Evolutionary conservation across 1,139 yeast genomes (phyloP).

Genomic region (Suhomyces maxii): DNA sequence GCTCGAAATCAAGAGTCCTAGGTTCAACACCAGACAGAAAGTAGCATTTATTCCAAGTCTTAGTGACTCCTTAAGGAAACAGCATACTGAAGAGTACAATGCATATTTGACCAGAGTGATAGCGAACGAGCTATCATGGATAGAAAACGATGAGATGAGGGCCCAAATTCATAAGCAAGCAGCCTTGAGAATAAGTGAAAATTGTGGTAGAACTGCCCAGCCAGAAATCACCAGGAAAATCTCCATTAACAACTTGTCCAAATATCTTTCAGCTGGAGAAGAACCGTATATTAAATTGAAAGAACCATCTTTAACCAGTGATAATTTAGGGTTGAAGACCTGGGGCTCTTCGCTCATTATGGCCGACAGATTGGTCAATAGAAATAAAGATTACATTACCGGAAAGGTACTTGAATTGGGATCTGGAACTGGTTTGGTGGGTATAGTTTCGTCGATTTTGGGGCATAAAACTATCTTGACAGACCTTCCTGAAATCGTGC

Average conservation of each 20-base stretch:
- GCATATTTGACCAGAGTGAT: constrained; percentile 69
- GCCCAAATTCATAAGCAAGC: constrained; percentile 55
- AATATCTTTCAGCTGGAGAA: constrained; percentile 10
- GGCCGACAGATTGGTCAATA: constrained; percentile 50
- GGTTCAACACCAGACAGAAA: constrained; percentile 26
- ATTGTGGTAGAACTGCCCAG: constrained; percentile 84
- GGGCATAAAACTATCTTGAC: constrained; percentile 62
- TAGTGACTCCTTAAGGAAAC: constrained; percentile 24
- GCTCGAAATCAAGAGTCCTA: constrained; percentile 38
- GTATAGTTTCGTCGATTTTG: constrained; percentile 58
- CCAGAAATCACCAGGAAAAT: constrained; percentile 65
- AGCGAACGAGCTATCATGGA: constrained; percentile 57
- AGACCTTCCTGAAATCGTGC: constrained; percentile 75
- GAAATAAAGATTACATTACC: constrained; percentile 21
- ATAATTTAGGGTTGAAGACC: constrained; percentile 86
- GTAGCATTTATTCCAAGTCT: constrained; percentile 30
- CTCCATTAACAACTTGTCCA: constrained; percentile 32
- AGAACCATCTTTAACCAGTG: constrained; percentile 87
- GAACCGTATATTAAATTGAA: constrained; percentile 43
- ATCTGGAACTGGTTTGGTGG: constrained; percentile 91
- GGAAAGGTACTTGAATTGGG: constrained; percentile 76
- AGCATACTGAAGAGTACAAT: constrained; percentile 30
- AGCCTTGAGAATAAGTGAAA: constrained; percentile 69
- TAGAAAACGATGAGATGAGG: constrained; percentile 31
- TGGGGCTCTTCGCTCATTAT: constrained; percentile 91